Conservation (phyloP, 768 basidiomycete genomes). For the Podaxis sp. region DNA sequence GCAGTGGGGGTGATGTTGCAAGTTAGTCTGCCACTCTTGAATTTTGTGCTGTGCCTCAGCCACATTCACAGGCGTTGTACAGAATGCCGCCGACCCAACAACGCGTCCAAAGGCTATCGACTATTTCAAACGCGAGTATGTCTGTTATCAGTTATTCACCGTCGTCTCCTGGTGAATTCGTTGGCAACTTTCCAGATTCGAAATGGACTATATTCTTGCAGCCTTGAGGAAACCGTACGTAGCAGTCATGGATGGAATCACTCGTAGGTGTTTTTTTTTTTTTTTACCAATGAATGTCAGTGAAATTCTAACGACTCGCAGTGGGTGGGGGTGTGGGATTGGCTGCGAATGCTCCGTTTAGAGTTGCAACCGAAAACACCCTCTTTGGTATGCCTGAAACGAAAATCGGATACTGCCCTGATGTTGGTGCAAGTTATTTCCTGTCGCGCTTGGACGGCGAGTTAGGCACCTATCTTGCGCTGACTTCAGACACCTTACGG, state of each 20-base stretch:
- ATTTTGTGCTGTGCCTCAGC: not conserved
- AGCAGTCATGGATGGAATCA: conserved; percentile 84
- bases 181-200: conserved; percentile 50
- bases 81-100: conserved; percentile 40
- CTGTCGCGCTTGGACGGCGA: conserved; percentile 87
- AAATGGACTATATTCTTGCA: conserved; percentile 70
- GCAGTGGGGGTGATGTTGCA: conserved; percentile 92
- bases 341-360: conserved; percentile 76
- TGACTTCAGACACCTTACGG: conserved; percentile 68
- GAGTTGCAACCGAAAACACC: conserved; percentile 92
- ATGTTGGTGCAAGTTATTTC: conserved; percentile 91
- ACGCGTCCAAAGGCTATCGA: conserved; percentile 65
- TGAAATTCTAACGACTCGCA: conserved; percentile 24
- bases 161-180: conserved; percentile 5
- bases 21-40: conserved; percentile 44
- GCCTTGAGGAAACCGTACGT: conserved; percentile 84
- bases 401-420: conserved; percentile 85
- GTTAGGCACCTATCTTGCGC: conserved; percentile 88
- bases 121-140: conserved; percentile 89
- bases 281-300: conserved; percentile 1
- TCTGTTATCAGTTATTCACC: conserved; percentile 20
- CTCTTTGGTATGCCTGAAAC: conserved; percentile 96
- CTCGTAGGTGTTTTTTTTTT: conserved; percentile 54
- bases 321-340: conserved; percentile 98
- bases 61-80: conserved; percentile 46